phyloP scores from a whole-genome alignment of 495 filamentous ascomycete genomes.

The Trichocladium antarcticum region DNA sequence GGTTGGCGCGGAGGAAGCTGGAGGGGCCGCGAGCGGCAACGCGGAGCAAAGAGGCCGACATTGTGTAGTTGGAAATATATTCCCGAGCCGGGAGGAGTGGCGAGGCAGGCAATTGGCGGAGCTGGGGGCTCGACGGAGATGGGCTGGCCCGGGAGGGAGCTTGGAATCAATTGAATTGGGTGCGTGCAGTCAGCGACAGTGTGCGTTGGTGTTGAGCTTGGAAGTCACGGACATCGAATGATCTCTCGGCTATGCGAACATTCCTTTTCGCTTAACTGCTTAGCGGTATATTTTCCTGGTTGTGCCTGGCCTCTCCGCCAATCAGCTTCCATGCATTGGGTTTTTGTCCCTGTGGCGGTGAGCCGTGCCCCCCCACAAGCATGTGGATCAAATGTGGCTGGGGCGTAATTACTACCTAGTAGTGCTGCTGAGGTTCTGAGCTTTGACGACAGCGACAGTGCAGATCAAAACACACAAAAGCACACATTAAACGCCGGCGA shows the following conservation, averaged over 20 bases:
- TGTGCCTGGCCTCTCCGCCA: constrained; percentile 1
- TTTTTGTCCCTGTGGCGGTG: neutral
- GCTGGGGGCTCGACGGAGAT: constrained; percentile 15
- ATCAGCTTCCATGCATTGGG: constrained; percentile 3
- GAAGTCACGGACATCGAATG: constrained; percentile 25
- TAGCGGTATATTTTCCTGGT: constrained; percentile 6
- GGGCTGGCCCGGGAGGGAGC: constrained; percentile 15
- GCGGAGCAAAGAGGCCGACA: constrained; percentile 59
- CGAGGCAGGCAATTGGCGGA: constrained; percentile 16
- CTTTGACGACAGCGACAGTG: too few species aligned
- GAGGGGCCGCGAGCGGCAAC: constrained; percentile 58
- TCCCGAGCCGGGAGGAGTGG: constrained; percentile 15
- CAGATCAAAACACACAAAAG: too few species aligned
- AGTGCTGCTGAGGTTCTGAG: too few species aligned
- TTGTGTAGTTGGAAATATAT: constrained; percentile 30
- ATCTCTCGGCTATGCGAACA: constrained; percentile 22
- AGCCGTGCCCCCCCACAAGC: too few species aligned
- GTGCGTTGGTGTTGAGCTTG: constrained; percentile 11
- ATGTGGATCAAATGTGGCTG: neutral
- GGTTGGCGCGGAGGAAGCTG: constrained; percentile 51
- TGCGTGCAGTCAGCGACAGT: constrained; percentile 7
- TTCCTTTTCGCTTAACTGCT: constrained; percentile 13
- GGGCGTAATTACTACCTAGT: too few species aligned
- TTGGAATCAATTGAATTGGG: constrained; percentile 19
- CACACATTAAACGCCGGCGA: too few species aligned